Base-by-base conservation (phyloP, 140 eudicot genomes). In the Oenanthe javanica region DNA sequence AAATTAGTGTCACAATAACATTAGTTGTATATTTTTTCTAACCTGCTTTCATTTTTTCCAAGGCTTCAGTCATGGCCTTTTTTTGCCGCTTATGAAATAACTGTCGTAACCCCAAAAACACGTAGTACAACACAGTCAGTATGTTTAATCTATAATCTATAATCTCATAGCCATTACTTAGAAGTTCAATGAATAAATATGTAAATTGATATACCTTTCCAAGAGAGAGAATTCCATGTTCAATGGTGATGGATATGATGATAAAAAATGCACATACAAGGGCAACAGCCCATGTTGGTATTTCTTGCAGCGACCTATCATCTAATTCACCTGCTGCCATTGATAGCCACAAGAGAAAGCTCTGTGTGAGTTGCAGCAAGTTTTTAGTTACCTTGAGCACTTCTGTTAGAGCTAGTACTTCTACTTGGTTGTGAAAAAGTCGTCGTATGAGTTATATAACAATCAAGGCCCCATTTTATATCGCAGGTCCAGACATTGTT, bases 11-110 rank as follows among this genome's bases (percentile, higher is more conserved):
- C 40, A 36, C 40, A 59, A 10, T 21, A 59, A 21, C 1, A 54
- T 5, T 4, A 54, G 18, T 4, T 52, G 18, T 2, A 6, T 21
- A 8, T 57, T 45, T 14, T 43, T 59, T 0, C 31, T 18, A 5
- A 93, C 98, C 98, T 83, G 92, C 89, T 91, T 93, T 93, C 70
- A 93, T 91, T 85, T 93, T 93, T 77, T 89, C 95, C 84, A 93
- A 83, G 79, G 98, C 98, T 81, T 91, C 91, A 59, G 87, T 80
- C 93, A 92, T 83, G 46, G 97, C 94, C 84, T 90, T 92, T 82
- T 92, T 92, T 64, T 88, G 89, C 77, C 87, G 89, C 59, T 88
- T 92, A 3, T 85, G 84, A 81, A 92, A 89, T 88, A 87, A 84
- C 97, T 92, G 84, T 61, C 36, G 8, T n/a, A 23, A 61, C 38